Percentiles rank a stretch among this genome's conserved stretches.
These are phyloP conservation scores for Theileria annulata DNA, from an alignment of 169 alveolate genomes.

Conservation along the genomic window DNA sequence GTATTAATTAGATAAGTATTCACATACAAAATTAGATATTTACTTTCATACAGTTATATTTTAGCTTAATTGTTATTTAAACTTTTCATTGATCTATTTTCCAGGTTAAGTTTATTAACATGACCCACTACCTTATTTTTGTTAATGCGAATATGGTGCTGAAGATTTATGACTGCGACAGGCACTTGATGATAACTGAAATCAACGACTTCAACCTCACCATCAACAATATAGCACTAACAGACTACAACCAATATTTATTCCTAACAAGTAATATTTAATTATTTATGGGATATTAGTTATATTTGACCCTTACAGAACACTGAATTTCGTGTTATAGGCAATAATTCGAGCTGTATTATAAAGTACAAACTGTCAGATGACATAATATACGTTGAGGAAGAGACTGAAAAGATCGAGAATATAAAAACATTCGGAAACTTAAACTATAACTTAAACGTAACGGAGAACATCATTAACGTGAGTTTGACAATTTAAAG, in stretches of 20 bases:
- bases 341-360: neutral
- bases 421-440: neutral
- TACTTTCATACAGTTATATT: neutral
- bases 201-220: conserved; percentile 66
- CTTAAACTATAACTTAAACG: neutral
- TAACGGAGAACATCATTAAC: neutral
- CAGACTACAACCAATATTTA: conserved; percentile 64
- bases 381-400: conserved; percentile 5
- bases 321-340: neutral
- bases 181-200: conserved; percentile 68
- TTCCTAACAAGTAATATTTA: conserved; percentile 24
- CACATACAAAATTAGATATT: neutral
- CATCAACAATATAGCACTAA: conserved; percentile 55
- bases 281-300: neutral
- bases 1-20: neutral
- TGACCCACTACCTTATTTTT: conserved; percentile 65
- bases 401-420: neutral
- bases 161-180: conserved; percentile 80
- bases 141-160: conserved; percentile 44
- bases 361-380: neutral
- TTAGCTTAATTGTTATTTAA: neutral
- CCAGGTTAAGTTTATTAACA: conserved; percentile 36
- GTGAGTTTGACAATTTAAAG: neutral
- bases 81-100: conserved; percentile 7
- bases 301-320: neutral